Base-by-base conservation (phyloP, 495 filamentous ascomycete species). In the Penicillium odoratum region DNA sequence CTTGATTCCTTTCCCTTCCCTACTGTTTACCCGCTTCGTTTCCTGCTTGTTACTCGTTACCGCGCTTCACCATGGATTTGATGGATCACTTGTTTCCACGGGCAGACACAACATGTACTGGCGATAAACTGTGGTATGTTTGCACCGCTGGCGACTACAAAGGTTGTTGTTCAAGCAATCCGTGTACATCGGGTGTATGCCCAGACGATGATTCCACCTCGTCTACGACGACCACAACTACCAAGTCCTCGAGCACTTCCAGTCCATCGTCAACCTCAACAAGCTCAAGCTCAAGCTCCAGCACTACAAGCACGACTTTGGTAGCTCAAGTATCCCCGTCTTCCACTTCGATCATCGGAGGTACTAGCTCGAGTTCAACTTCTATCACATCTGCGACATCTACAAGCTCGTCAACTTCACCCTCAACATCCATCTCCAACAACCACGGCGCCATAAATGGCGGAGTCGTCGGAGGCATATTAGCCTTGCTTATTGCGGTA, bases 131-230 rank as follows among this genome's bases (percentile, higher is more conserved):
- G 18, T 77, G 58, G 59, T 78, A 77, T 63, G 61, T 69, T 29
- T 76, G 75, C 51, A 60, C 49, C 6, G 55, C 30, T 44, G 68
- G 68, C 0, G 25, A 50, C 38, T 77, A 64, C 52, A 54, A 34
- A n/a, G 75, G 74, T 36, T 78, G 75, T 57, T 78, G 75, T 47
- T 72, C 71, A 11, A 66, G 57, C 16, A 62, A 77, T 53, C 73
- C 75, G 16, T 77, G 75, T 51, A 63, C 55, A 5, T 52, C 51
- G 33, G 73, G 71, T 3, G 43, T 71, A 7, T 78, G 75, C 65
- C 64, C 68, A 8, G 73, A 71, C 36, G 42, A 59, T 43, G 33
- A 38, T 42, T 29, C 31, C 7, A 51, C 50, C 21, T 26, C 46
- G 9, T 50, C 51, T 11, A 42, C 58, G 11, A 50, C 11, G 9